A percentile compares a stretch with the other conserved stretches of the same genome.
Evolutionary conservation across 176 grass and related monocot genomes (phyloP).

Genomic region (Guadua angustifolia): DNA sequence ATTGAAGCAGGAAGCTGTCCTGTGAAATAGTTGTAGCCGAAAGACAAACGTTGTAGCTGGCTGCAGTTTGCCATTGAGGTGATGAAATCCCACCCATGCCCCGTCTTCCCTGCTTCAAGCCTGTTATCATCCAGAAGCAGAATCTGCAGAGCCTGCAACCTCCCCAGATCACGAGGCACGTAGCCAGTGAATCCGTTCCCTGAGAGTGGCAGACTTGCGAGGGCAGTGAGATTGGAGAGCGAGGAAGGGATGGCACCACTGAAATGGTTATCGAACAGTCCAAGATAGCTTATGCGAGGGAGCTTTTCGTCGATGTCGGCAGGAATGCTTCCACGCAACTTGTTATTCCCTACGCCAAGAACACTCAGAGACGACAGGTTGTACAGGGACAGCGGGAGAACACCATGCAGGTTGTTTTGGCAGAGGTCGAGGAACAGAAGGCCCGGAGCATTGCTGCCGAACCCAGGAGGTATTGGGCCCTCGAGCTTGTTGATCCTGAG

Average conservation of each 20-base stretch:
- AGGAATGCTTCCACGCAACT: background rate
- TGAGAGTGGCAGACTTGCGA: background rate
- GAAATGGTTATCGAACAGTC: background rate
- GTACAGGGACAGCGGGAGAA: slow-evolving; percentile 11
- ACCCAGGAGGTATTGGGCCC: background rate
- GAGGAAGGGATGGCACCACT: slow-evolving; percentile 2
- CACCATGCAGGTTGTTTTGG: background rate
- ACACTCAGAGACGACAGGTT: background rate
- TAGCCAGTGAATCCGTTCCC: background rate
- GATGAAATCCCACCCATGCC: slow-evolving; percentile 23
- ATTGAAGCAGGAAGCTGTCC: slow-evolving; percentile 11
- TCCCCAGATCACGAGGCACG: slow-evolving; percentile 6
- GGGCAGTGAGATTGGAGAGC: background rate
- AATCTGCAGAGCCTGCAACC: background rate
- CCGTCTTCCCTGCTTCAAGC: background rate
- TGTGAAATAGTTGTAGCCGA: background rate
- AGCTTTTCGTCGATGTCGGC: background rate
- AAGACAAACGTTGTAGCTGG: background rate
- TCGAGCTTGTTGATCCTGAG: background rate
- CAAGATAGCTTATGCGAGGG: background rate
- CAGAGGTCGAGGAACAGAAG: background rate
- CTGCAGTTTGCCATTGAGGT: slow-evolving; percentile 21
- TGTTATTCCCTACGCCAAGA: background rate
- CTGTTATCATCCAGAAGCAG: background rate
- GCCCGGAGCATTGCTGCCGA: background rate